Evolutionary conservation across 2,329 filamentous ascomycete genomes (phyloP).

Genomic region (Penicillium frequentans): DNA sequence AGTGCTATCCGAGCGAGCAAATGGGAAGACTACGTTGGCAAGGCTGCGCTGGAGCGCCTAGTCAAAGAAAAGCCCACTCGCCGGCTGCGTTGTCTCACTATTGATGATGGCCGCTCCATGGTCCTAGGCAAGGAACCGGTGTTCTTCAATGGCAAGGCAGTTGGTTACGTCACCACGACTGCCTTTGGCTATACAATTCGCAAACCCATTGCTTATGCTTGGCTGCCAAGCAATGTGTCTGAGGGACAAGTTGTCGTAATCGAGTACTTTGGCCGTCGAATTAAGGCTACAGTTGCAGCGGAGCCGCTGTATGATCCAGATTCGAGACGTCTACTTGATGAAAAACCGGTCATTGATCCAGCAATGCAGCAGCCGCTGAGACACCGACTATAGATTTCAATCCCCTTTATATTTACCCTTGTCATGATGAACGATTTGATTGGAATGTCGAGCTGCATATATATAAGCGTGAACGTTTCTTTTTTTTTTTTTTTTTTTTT

Average conservation of each 20-base stretch:
- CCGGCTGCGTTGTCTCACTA: slow-evolving; percentile 49
- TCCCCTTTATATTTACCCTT: not conserved
- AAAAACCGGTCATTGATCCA: slow-evolving; percentile 5
- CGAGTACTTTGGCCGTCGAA: slow-evolving; percentile 60
- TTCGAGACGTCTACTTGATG: slow-evolving; percentile 35
- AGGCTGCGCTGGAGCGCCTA: slow-evolving; percentile 47
- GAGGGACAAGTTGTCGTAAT: slow-evolving; percentile 58
- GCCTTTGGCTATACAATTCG: slow-evolving; percentile 61
- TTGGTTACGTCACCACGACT: slow-evolving; percentile 61
- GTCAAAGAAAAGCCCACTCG: slow-evolving; percentile 41
- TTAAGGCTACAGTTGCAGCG: slow-evolving; percentile 54
- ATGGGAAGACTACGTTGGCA: slow-evolving; percentile 50
- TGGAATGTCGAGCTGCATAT: not conserved
- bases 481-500: not conserved
- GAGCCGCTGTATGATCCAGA: slow-evolving; percentile 53
- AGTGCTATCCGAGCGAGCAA: slow-evolving; percentile 48
- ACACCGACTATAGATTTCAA: slow-evolving; percentile 9
- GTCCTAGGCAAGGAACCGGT: slow-evolving; percentile 65
- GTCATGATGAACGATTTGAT: not conserved
- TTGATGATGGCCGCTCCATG: slow-evolving; percentile 59
- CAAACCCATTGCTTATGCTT: slow-evolving; percentile 61
- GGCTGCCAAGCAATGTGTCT: slow-evolving; percentile 50
- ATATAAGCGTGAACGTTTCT: not conserved
- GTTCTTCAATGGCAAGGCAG: slow-evolving; percentile 47
- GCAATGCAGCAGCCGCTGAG: slow-evolving; percentile 10